Conservation (phyloP, 371 early-diverging fungal genomes). For the Blakeslea trispora region DNA sequence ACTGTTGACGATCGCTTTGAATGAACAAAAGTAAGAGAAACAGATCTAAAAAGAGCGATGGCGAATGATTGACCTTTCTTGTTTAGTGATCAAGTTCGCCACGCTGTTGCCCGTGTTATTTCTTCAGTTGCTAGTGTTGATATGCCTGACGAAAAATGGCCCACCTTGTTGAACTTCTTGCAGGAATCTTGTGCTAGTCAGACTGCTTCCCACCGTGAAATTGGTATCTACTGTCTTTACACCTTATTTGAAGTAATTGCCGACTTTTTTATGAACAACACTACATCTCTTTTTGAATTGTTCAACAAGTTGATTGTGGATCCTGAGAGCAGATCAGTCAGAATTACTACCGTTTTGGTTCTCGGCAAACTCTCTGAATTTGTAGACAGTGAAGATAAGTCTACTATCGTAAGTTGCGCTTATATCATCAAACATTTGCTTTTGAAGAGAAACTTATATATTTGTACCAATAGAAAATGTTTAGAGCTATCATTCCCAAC, state of each 20-base stretch:
- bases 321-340: conserved; percentile 78
- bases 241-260: conserved; percentile 80
- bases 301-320: conserved; percentile 73
- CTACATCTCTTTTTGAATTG: conserved; percentile 68
- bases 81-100: conserved; percentile 66
- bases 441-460: conserved; percentile 8
- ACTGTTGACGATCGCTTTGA: conserved; percentile 67
- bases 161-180: conserved; percentile 73
- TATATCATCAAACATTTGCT: too few relatives aligned
- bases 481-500: conserved; percentile 73
- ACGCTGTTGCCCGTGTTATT: conserved; percentile 80
- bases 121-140: conserved; percentile 82
- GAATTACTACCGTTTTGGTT: conserved; percentile 78
- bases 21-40: conserved; percentile 64
- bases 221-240: conserved; percentile 80
- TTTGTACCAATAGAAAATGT: conserved; percentile 45
- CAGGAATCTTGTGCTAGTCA: conserved; percentile 70
- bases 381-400: conserved; percentile 69
- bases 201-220: conserved; percentile 75
- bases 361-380: conserved; percentile 84
- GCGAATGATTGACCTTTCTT: neutral
- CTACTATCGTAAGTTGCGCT: conserved; percentile 56
- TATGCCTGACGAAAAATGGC: conserved; percentile 75
- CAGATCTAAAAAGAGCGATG: neutral
- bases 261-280: conserved; percentile 66